Evolutionary conservation across 352 stramenopile species (phyloP).

Genomic region (Phytophthora pluvialis): DNA sequence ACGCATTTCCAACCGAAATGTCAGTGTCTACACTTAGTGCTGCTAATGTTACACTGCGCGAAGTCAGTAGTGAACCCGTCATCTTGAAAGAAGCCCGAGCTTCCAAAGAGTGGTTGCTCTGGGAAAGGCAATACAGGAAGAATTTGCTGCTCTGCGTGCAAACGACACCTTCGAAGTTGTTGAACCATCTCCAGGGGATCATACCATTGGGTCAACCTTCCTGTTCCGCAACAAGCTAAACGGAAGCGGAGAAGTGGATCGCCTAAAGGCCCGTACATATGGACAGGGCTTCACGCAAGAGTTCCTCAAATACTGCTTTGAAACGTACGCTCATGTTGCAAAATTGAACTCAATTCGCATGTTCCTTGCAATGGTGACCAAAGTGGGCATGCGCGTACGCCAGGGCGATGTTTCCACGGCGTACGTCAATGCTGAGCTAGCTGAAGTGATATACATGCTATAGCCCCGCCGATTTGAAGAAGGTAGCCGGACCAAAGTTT

Average conservation of each 20-base stretch:
- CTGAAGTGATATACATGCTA: constrained; percentile 6
- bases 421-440: constrained; percentile 19
- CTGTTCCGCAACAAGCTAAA: constrained; percentile 12
- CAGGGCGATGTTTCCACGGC: constrained; percentile 21
- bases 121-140: constrained; percentile 6
- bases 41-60: neutral
- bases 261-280: constrained; percentile 25
- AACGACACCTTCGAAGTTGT: constrained; percentile 19
- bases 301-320: constrained; percentile 12
- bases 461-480: constrained; percentile 19
- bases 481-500: constrained; percentile 8
- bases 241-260: constrained; percentile 2
- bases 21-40: neutral
- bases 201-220: constrained; percentile 7
- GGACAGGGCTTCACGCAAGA: constrained; percentile 22
- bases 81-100: neutral
- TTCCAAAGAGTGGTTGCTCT: neutral
- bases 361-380: constrained; percentile 4
- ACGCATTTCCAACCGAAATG: neutral
- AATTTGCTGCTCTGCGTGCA: neutral
- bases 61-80: neutral
- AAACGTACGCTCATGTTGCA: neutral
- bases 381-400: constrained; percentile 4
- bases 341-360: constrained; percentile 23
- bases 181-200: constrained; percentile 1